phyloP scores from a whole-genome alignment of 768 basidiomycete genomes.

The Lentinula boryana region DNA sequence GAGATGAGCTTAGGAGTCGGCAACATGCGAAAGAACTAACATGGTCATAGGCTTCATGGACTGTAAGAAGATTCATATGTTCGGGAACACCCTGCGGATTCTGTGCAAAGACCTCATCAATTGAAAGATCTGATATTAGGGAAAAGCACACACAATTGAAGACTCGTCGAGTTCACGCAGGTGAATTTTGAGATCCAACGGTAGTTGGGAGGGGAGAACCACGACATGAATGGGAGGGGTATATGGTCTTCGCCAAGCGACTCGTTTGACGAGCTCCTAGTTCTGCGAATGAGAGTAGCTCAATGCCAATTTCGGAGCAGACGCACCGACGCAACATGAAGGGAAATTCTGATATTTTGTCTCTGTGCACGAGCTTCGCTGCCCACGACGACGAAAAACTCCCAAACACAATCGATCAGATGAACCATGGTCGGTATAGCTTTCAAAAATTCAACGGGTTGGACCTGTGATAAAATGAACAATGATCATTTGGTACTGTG shows the following conservation, averaged over 20 bases:
- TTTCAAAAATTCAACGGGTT: constrained; percentile 38
- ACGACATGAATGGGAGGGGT: constrained; percentile 69
- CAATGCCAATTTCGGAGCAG: neutral
- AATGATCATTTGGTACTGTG: neutral
- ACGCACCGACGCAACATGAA: constrained; percentile 50
- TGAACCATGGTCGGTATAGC: constrained; percentile 34
- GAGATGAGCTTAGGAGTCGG: constrained; percentile 13
- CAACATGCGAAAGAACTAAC: constrained; percentile 31
- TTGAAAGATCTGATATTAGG: neutral
- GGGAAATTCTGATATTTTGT: constrained; percentile 54
- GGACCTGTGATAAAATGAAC: constrained; percentile 31
- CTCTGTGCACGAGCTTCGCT: constrained; percentile 55
- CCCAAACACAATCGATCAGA: constrained; percentile 73
- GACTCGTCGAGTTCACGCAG: constrained; percentile 68
- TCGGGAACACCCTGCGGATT: constrained; percentile 55
- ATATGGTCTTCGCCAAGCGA: constrained; percentile 58
- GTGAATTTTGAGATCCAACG: constrained; percentile 59
- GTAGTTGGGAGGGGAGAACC: constrained; percentile 68
- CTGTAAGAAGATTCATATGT: constrained; percentile 72
- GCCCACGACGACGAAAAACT: constrained; percentile 73
- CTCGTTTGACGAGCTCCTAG: constrained; percentile 50
- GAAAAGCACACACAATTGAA: constrained; percentile 38
- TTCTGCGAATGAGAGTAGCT: neutral
- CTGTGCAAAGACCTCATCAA: constrained; percentile 20
- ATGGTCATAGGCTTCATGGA: constrained; percentile 49